Evolutionary conservation across 2,329 filamentous ascomycete species (phyloP).

Genomic region (Curvularia sp.): DNA sequence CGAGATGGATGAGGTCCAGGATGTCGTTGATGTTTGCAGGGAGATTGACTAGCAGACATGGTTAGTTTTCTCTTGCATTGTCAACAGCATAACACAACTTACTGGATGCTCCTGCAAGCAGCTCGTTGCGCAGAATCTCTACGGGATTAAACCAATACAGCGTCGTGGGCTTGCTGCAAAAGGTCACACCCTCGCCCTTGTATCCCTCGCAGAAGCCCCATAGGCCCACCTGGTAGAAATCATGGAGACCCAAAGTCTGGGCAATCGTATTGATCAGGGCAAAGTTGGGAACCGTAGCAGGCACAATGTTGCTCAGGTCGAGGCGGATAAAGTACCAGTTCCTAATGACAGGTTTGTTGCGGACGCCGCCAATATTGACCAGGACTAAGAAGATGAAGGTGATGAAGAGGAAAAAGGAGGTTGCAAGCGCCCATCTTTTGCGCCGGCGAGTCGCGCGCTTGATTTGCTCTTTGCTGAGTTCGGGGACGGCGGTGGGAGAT

Average conservation of each 20-base stretch:
- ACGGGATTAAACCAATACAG: conserved; percentile 95
- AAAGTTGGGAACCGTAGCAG: conserved; percentile 72
- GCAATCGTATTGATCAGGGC: conserved; percentile 86
- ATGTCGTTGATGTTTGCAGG: conserved; percentile 76
- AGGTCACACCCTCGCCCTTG: conserved; percentile 73
- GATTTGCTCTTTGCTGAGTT: conserved; percentile 47
- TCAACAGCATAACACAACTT: conserved; percentile 35
- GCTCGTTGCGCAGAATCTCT: conserved; percentile 76
- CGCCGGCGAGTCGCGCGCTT: conserved; percentile 57
- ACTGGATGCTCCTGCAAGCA: conserved; percentile 81
- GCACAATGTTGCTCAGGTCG: conserved; percentile 82
- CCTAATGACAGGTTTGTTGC: conserved; percentile 66
- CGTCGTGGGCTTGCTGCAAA: conserved; percentile 72
- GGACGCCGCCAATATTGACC: conserved; percentile 78
- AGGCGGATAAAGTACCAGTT: conserved; percentile 85
- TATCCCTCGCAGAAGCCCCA: conserved; percentile 95
- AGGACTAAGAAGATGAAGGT: conserved; percentile 80
- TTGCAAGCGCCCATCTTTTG: conserved; percentile 67
- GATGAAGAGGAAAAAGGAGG: conserved; percentile 74
- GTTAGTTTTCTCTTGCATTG: not conserved
- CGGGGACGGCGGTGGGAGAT: conserved; percentile 30
- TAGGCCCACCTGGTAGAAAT: conserved; percentile 91
- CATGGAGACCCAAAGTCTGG: conserved; percentile 83
- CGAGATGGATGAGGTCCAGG: conserved; percentile 74
- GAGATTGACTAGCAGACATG: conserved; percentile 67